These are phyloP conservation scores for Vigna trinervia DNA, from an alignment of 306 rosid species.

Conservation along the genomic window DNA sequence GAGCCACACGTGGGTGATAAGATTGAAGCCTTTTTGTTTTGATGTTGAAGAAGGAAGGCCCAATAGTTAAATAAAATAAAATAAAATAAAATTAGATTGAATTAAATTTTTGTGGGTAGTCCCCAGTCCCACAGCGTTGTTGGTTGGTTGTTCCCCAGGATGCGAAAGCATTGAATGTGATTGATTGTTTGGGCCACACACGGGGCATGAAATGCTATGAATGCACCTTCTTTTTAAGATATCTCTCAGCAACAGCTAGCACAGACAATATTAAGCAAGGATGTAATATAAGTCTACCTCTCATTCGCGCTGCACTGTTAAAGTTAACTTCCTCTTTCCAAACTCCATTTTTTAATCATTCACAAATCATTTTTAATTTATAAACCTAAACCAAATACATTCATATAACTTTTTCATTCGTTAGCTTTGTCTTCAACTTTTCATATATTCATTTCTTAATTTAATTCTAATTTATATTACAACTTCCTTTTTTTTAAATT, in stretches of 20 bases:
- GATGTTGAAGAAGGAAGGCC: constrained; percentile 49
- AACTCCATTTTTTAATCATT: not conserved
- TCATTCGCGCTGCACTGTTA: not conserved
- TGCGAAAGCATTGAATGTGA: constrained; percentile 40
- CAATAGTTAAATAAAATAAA: not conserved
- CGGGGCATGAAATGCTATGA: constrained; percentile 34
- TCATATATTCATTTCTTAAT: not conserved
- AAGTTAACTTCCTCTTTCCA: not conserved
- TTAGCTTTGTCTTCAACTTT: not conserved
- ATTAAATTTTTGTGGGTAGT: constrained; percentile 27
- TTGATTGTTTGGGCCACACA: constrained; percentile 34
- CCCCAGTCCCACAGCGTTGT: constrained; percentile 41
- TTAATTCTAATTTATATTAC: not conserved
- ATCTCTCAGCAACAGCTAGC: constrained; percentile 16
- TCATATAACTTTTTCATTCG: not conserved
- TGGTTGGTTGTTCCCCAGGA: constrained; percentile 50
- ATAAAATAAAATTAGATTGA: not conserved
- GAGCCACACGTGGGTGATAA: constrained; percentile 60
- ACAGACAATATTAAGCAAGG: constrained; percentile 25
- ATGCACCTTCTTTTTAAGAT: constrained; percentile 41
- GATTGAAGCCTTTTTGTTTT: constrained; percentile 40
- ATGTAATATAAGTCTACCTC: constrained; percentile 26
- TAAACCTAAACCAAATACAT: not conserved
- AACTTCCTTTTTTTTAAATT: too few relatives aligned
- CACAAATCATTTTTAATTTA: not conserved